A percentile compares a stretch with the other conserved stretches of the same genome.
Conservation (phyloP, 2,329 filamentous ascomycete species). For the Stylonectria norvegica region DNA sequence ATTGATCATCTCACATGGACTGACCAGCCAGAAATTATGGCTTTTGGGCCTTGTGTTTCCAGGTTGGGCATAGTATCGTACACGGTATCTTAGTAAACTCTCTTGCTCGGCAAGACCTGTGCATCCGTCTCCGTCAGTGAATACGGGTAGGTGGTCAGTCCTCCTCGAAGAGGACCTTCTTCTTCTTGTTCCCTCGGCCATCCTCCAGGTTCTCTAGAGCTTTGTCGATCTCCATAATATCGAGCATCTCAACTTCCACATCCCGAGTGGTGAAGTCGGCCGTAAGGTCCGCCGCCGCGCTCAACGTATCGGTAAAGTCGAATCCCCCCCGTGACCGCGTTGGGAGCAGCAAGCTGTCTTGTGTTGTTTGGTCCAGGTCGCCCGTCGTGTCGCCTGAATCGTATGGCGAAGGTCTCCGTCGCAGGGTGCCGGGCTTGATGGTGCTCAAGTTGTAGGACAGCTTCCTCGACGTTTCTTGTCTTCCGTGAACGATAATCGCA, state of each 20-base stretch:
- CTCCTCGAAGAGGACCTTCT: constrained; percentile 52
- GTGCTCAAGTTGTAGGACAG: constrained; percentile 51
- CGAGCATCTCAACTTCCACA: constrained; percentile 59
- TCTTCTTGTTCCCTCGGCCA: constrained; percentile 45
- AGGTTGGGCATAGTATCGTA: constrained; percentile 41
- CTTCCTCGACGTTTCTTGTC: constrained; percentile 36
- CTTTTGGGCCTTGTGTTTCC: constrained; percentile 12
- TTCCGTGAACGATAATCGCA: constrained; percentile 55
- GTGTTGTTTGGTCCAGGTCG: constrained; percentile 14
- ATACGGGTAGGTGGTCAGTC: no score
- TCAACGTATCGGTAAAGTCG: constrained; percentile 50
- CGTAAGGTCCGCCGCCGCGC: constrained; percentile 50
- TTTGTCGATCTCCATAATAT: constrained; percentile 64
- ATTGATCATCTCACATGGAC: constrained; percentile 1
- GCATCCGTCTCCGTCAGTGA: constrained; percentile 23
- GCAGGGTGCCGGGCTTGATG: constrained; percentile 38
- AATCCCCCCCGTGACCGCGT: constrained; percentile 38
- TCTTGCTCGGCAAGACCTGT: constrained; percentile 11
- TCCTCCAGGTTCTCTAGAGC: constrained; percentile 54
- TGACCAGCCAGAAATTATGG: constrained; percentile 5
- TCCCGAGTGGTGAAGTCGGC: constrained; percentile 50
- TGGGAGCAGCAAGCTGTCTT: constrained; percentile 24
- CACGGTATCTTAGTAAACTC: constrained; percentile 21
- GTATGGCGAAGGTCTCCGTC: constrained; percentile 28
- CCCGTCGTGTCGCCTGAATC: constrained; percentile 21